Evolutionary conservation across 352 stramenopile genomes (phyloP), one percentile per base, ranked within the genome.

Genomic region (Phytophthora meadii): DNA sequence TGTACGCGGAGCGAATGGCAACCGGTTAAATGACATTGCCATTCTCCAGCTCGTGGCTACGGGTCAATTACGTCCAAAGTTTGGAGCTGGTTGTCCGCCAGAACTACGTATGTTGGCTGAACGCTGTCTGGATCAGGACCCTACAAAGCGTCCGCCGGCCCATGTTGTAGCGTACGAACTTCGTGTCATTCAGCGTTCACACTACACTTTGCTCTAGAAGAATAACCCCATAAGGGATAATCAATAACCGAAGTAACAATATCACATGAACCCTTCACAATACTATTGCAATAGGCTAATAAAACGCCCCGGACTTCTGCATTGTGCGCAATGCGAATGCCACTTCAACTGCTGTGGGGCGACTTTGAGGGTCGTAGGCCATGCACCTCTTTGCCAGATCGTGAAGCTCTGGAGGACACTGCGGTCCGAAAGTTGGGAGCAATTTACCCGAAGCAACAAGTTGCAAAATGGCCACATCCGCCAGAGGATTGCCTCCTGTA

Each of bases 381-480:
- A 89, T 62, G 53, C 82, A 91, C 8, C 66, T 70, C 34, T 39
- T 57, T 11, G 80, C 80, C 4, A 91, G 46, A 3, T 75, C 46
- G 3, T 65, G 53, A 30, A 91, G 50, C 9, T 70, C 70, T 6
- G 61, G 46, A 8, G 82, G 80, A 68, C 81, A 88, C 27, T 64
- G 34, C 11, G 54, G 48, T 0, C 68, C 54, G 42, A 89, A 87
- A 9, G 64, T 78, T 28, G 82, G 82, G 3, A 69, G 50, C 10
- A 89, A 28, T 22, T 70, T 66, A 2, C 82, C 82, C 0, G 53
- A 59, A 12, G 80, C 76, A 3, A 91, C 82, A 41, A 82, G 79
- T 41, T 86, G 77, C 24, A 91, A 47, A 9, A 91, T 73, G 1
- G 69, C 76, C 14, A 84, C 69, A 28, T 88, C 80, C 7, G 68